phyloP scores from a whole-genome alignment of 2,329 filamentous ascomycete species.

The Talaromyces atroroseus region DNA sequence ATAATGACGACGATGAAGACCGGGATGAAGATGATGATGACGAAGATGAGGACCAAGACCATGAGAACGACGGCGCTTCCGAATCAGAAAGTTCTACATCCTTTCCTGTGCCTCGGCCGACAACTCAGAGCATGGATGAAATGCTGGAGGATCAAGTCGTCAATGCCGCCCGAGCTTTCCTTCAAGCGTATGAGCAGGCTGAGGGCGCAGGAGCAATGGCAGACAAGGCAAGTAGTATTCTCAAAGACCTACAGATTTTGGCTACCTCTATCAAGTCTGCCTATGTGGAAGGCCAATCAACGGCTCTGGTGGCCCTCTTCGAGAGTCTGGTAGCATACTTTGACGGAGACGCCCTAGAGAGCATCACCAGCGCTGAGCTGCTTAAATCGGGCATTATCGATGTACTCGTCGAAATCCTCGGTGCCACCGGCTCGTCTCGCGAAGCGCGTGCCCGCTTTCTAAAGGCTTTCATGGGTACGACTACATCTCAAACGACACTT shows the following conservation, averaged over 20 bases:
- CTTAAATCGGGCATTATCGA: conserved; percentile 86
- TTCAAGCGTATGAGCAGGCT: conserved; percentile 75
- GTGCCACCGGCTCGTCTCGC: conserved; percentile 53
- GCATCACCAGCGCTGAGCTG: conserved; percentile 91
- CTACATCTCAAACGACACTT: conserved; percentile 56
- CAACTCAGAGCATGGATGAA: conserved; percentile 37
- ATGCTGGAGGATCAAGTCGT: conserved; percentile 67
- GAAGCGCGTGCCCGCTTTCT: conserved; percentile 77
- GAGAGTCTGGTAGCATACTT: conserved; percentile 74
- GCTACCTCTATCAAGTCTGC: conserved; percentile 66
- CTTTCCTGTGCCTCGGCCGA: conserved; percentile 37
- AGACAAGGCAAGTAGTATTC: conserved; percentile 69
- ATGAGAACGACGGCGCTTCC: conserved; percentile 49
- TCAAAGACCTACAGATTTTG: conserved; percentile 65
- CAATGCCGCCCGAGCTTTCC: conserved; percentile 71
- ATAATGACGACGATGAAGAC: conserved; percentile 33
- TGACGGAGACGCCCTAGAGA: conserved; percentile 79
- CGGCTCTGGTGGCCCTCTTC: conserved; percentile 63
- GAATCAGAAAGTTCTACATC: conserved; percentile 64
- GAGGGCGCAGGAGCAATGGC: conserved; percentile 64
- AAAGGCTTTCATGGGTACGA: conserved; percentile 82
- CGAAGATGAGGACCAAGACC: conserved; percentile 42
- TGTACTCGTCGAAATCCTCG: conserved; percentile 75
- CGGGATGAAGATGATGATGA: conserved; percentile 28
- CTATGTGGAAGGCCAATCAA: conserved; percentile 49